Percentiles rank a stretch among this genome's conserved stretches.
These are phyloP conservation scores for Penicillium fimorum DNA, from an alignment of 495 filamentous ascomycete species.

Conservation along the genomic window DNA sequence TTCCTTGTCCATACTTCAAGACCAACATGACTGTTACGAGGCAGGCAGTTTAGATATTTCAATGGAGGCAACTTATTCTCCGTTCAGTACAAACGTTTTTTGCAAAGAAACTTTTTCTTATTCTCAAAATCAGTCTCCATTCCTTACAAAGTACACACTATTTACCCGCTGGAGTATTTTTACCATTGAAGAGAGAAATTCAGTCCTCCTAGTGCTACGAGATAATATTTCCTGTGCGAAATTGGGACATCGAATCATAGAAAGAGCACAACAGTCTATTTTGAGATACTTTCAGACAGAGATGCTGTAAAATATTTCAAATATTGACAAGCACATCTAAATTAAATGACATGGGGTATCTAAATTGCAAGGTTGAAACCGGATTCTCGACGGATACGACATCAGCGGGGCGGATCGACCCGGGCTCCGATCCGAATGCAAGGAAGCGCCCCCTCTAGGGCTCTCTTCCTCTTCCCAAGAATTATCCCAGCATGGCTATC, in stretches of 20 bases:
- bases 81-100: too few relatives aligned
- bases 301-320: neutral
- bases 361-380: neutral
- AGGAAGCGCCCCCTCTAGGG: neutral
- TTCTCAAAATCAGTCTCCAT: too few relatives aligned
- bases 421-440: constrained; percentile 1
- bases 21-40: too few relatives aligned
- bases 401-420: constrained; percentile 8
- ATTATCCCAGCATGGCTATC: constrained; percentile 27
- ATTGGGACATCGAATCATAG: neutral
- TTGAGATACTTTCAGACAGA: neutral
- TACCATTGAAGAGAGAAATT: neutral
- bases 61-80: too few relatives aligned
- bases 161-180: too few relatives aligned
- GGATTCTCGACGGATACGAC: neutral
- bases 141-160: too few relatives aligned
- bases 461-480: neutral
- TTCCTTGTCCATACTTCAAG: too few relatives aligned
- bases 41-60: too few relatives aligned
- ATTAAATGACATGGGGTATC: neutral
- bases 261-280: neutral
- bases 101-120: too few relatives aligned
- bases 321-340: neutral
- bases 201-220: neutral
- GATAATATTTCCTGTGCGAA: neutral